Base-by-base conservation (phyloP, 1,139 yeast genomes). In the Saccharomyces hybrid region DNA sequence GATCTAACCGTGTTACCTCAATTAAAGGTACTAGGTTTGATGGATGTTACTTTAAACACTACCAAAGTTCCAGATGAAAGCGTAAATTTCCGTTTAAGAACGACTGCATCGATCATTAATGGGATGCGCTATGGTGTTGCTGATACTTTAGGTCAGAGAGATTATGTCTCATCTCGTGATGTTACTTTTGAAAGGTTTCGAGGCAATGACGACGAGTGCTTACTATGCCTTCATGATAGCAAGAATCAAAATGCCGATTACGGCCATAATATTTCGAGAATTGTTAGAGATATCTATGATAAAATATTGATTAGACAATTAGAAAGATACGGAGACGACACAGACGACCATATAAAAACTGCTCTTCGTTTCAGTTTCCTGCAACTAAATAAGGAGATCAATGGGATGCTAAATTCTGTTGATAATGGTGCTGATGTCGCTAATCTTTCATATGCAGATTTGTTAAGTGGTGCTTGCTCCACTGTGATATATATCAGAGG, bases 31-130 rank as follows among this genome's bases (percentile, higher is more conserved):
- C 75, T 93, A 51, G 98, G 99, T 1, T 77, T 93, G 57, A 90
- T 93, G 83, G 99, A 95, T 75, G 96, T 93, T 19, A 93, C 99
- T 0, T 78, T 93, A 60, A 89, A 96, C 1, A 86, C 96, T 0
- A 78, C 77, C 49, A 76, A 80, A 16, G 88, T 91, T 7, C 98
- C 98, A 1, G 99, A 93, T 69, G 97, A 91, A 69, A 78, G 82
- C 19, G 81, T 82, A 19, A 86, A 87, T 62, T 81, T 88, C 66
- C 86, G 99, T 73, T 86, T 93, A 44, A 81, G 99, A 63, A 88
- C 98, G 0, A 88, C 96, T 0, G 93, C 95, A 14, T 86, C 97
- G 0, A 88, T 84, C 54, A 73, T 89, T 32, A 84, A 86, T 54
- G 82, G 81, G 50, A 80, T 88, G 75, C 85, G 91, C 1, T 89